Conservation (phyloP, 129 eudicot species). For the Solidago caesia region DNA sequence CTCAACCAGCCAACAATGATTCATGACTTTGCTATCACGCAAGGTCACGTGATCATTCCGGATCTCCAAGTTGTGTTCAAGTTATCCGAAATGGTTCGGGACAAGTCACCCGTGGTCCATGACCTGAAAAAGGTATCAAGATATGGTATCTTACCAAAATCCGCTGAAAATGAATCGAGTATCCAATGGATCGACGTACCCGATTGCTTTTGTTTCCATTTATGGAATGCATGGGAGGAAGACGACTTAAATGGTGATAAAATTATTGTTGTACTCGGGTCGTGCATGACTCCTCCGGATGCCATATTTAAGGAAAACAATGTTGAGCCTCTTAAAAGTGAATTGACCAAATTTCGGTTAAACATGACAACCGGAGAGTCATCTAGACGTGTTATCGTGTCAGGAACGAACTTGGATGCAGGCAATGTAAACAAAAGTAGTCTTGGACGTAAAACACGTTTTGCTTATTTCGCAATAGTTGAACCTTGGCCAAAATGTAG, state of each 20-base stretch:
- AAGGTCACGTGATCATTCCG: conserved; percentile 30
- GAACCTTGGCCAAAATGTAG: conserved; percentile 41
- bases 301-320: conserved; percentile 42
- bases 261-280: conserved; percentile 39
- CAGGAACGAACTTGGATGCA: conserved; percentile 30
- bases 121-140: conserved; percentile 42
- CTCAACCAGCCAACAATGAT: conserved; percentile 40
- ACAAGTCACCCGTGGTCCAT: conserved; percentile 44
- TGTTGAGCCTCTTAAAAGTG: conserved; percentile 27
- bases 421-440: conserved; percentile 35
- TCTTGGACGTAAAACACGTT: conserved; percentile 29
- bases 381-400: conserved; percentile 28
- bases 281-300: conserved; percentile 53
- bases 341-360: conserved; percentile 38
- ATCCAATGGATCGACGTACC: conserved; percentile 47
- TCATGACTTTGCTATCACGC: conserved; percentile 49
- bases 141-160: conserved; percentile 33
- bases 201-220: conserved; percentile 32
- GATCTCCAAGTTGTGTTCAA: conserved; percentile 42
- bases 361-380: conserved; percentile 41
- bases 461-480: conserved; percentile 29
- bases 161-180: conserved; percentile 27
- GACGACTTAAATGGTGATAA: conserved; percentile 21
- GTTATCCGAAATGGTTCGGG: conserved; percentile 38
- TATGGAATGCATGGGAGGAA: conserved; percentile 55